These are phyloP conservation scores for Camellia japonica DNA, from an alignment of 148 eudicot genomes.

Conservation along the genomic window DNA sequence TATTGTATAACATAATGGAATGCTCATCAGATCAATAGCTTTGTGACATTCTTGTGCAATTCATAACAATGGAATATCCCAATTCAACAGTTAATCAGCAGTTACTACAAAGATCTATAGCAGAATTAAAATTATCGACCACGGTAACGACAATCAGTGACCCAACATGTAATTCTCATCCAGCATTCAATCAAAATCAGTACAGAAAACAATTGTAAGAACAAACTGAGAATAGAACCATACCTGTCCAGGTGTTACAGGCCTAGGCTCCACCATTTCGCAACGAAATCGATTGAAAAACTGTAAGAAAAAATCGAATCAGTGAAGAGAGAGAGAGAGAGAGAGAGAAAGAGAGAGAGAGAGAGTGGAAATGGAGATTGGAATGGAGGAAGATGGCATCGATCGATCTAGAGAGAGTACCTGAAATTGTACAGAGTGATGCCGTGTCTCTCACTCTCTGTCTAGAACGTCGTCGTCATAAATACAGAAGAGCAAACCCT, in stretches of 20 bases:
- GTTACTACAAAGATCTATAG: too few species aligned
- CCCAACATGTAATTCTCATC: neutral
- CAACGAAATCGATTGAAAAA: neutral
- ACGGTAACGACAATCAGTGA: neutral
- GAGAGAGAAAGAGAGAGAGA: neutral
- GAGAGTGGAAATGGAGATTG: neutral
- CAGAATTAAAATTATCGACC: too few species aligned
- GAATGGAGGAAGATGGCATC: neutral
- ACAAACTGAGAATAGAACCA: neutral
- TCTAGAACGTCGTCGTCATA: slow-evolving; percentile 21
- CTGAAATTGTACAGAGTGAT: neutral
- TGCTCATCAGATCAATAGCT: neutral
- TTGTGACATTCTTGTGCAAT: neutral
- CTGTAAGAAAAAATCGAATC: neutral
- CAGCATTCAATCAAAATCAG: neutral
- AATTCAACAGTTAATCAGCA: neutral
- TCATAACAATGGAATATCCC: neutral
- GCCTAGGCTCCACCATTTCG: slow-evolving; percentile 47
- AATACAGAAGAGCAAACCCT: slow-evolving; percentile 23
- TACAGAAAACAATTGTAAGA: neutral
- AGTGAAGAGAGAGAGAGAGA: neutral
- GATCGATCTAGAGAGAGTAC: neutral
- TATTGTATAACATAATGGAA: neutral
- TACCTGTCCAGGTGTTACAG: slow-evolving; percentile 60
- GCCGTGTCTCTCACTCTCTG: neutral